Evolutionary conservation across 106 monocot genomes (phyloP).

Genomic region (Amphibolis antarctica): DNA sequence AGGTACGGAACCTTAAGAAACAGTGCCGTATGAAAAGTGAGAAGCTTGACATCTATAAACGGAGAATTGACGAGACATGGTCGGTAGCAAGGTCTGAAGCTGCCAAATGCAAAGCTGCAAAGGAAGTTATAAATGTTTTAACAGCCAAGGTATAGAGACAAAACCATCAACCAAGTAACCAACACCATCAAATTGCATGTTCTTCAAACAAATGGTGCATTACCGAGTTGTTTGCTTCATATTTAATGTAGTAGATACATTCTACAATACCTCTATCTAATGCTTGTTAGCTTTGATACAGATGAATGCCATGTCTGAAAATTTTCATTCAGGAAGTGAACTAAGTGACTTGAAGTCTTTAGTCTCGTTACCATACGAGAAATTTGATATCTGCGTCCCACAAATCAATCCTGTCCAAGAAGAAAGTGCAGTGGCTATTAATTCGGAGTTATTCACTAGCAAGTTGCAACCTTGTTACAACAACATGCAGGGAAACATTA

Average conservation of each 20-base stretch:
- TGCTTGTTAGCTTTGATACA: conserved; percentile 13
- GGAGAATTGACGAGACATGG: conserved; percentile 65
- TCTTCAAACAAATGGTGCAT: background rate
- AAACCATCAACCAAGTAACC: too few relatives aligned
- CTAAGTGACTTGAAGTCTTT: conserved; percentile 12
- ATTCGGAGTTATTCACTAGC: background rate
- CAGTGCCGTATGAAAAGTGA: conserved; percentile 44
- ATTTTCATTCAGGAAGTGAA: conserved; percentile 16
- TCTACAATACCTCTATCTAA: background rate
- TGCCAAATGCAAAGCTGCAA: conserved; percentile 77
- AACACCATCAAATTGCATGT: too few relatives aligned
- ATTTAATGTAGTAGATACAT: background rate
- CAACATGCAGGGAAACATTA: too few relatives aligned
- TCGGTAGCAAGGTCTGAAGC: conserved; percentile 64
- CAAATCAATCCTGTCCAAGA: conserved; percentile 8
- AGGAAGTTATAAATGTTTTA: conserved; percentile 60
- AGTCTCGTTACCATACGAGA: conserved; percentile 12
- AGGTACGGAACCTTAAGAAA: conserved; percentile 16
- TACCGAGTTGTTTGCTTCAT: background rate
- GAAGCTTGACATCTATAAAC: conserved; percentile 49
- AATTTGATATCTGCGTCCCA: conserved; percentile 1
- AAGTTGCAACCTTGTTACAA: background rate
- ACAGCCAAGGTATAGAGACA: conserved; percentile 43
- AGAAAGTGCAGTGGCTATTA: background rate
- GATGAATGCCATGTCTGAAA: conserved; percentile 50